These are phyloP conservation scores for Jaltomata sinuosa DNA, from an alignment of 257 asterid genomes.

Conservation along the genomic window DNA sequence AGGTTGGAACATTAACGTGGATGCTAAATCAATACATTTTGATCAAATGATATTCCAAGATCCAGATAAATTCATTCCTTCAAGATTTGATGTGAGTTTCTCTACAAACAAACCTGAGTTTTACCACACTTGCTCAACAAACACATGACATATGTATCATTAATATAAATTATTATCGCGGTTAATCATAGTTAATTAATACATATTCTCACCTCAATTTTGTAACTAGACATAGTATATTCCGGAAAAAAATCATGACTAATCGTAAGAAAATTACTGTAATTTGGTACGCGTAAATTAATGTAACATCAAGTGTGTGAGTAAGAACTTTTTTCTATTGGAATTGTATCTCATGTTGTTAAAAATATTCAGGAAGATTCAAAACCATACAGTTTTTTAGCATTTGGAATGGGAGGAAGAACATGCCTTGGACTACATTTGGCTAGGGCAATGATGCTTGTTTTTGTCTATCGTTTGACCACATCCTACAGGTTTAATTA, in stretches of 20 bases:
- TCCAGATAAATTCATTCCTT: background rate
- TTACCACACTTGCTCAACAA: background rate
- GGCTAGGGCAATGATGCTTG: constrained; percentile 1
- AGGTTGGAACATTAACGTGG: constrained; percentile 3
- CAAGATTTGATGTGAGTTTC: constrained; percentile 2
- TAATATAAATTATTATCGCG: background rate
- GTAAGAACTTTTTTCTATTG: background rate
- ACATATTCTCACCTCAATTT: background rate
- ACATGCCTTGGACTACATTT: background rate
- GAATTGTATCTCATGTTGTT: background rate
- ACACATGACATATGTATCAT: background rate
- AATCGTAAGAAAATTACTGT: background rate
- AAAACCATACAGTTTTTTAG: background rate
- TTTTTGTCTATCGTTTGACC: background rate
- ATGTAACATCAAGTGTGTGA: background rate
- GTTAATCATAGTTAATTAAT: background rate
- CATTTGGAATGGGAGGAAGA: constrained; percentile 6
- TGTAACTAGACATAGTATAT: background rate
- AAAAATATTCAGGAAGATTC: background rate
- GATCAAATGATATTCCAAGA: background rate
- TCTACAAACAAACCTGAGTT: background rate
- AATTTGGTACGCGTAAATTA: background rate
- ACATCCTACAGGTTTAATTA: background rate
- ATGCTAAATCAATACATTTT: constrained; percentile 7
- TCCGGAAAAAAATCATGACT: background rate